Evolutionary conservation across 2,329 filamentous ascomycete species (phyloP), one percentile per base, ranked within the genome.

Genomic region (Thielaviopsis ethacetica): DNA sequence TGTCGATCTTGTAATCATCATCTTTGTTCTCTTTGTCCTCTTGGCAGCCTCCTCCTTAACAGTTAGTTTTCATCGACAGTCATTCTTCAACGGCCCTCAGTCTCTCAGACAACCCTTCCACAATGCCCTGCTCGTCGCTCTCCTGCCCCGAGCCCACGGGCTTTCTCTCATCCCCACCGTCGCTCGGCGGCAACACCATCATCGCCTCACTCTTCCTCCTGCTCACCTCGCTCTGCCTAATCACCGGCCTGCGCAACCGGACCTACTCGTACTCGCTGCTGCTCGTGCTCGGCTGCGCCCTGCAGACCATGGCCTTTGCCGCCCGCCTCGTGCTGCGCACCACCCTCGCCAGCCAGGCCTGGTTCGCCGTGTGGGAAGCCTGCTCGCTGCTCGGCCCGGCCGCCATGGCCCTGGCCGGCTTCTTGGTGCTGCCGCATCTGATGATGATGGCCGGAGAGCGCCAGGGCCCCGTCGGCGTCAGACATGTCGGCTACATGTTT

Each of bases 381-480:
- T 76, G 76, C 19, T 76, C 75, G 1, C 66, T 74, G 21, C 65
- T 76, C 41, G 77, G 75, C 1, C 74, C 76, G 17, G 73, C 72
- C 2, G 67, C 76, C 47, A 70, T 78, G 62, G 71, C 70, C 12
- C 67, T 69, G 12, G 71, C 75, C 26, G 66, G 77, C 27, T 77
- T 74, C 57, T 65, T 72, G 22, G 64, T 74, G 7, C 65, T 78
- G 19, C 76, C 76, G 2, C 74, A 75, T 52, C 66, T 78, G 22
- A 66, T 79, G 41, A 66, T 68, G 7, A 64, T 78, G 4, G 78
- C 78, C 61, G 76, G 76, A 21, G 68, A 72, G 7, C 67, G 71
- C 6, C 70, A 73, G 19, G 70, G 68, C 17, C 66, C 70, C 1
- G 63, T 71, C 56, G 67, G 62, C 10, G 72, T 73, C 0, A 61